Conservation (phyloP, 2,329 filamentous ascomycete genomes). For the Emmonsiellopsis sp. region DNA sequence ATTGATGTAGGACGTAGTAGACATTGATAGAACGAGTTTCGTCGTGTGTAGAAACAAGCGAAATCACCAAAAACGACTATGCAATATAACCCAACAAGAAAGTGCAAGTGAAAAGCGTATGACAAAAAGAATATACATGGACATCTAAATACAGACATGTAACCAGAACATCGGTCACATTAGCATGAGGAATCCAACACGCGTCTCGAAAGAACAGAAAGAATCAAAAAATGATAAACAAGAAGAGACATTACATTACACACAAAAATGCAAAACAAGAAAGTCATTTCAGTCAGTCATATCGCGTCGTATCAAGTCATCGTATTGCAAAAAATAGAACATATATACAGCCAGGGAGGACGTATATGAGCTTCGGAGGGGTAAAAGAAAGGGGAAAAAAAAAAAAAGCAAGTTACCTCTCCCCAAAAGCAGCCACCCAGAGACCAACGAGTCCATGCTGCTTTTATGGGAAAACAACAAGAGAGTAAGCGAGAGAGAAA, state of each 20-base stretch:
- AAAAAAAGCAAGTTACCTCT: neutral
- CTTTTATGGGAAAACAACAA: no score
- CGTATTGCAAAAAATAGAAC: neutral
- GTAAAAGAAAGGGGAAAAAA: neutral
- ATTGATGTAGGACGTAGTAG: no score
- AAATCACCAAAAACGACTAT: neutral
- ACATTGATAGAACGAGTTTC: no score
- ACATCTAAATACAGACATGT: neutral
- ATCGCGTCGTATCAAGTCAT: neutral
- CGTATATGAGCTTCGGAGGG: neutral
- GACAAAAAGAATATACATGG: slow-evolving; percentile 7
- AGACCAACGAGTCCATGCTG: no score
- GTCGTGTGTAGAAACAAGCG: no score
- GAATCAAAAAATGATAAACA: slow-evolving; percentile 1
- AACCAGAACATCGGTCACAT: neutral
- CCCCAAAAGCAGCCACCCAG: no score
- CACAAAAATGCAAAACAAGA: neutral
- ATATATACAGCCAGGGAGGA: neutral
- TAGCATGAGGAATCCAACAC: no score
- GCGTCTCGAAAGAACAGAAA: neutral
- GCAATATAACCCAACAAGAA: neutral
- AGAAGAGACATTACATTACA: neutral
- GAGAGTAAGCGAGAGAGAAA: no score
- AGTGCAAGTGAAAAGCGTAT: neutral
- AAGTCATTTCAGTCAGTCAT: neutral